Conservation (phyloP, 148 eudicot species). For the Talinum fruticosum region DNA sequence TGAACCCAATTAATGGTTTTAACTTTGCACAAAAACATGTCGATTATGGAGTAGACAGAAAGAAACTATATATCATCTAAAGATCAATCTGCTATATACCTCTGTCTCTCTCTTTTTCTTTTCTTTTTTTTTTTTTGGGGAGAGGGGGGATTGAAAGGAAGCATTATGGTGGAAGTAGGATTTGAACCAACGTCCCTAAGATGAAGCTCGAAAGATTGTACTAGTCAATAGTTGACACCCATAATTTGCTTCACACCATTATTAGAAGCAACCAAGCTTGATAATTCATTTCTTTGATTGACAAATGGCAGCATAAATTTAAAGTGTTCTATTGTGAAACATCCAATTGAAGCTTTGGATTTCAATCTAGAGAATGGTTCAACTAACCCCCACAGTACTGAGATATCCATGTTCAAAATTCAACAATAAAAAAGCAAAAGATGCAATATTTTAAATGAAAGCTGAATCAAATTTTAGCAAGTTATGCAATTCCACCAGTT, state of each 20-base stretch:
- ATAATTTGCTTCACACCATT: not conserved
- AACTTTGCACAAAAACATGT: not conserved
- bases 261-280: not conserved
- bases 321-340: not conserved
- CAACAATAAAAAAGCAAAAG: not conserved
- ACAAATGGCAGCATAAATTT: not conserved
- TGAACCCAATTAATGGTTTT: constrained; percentile 4
- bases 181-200: not conserved
- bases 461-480: not conserved
- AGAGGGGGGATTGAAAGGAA: too few relatives aligned
- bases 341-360: not conserved
- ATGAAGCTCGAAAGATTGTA: not conserved
- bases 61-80: not conserved
- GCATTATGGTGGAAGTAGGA: not conserved
- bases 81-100: not conserved
- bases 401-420: not conserved
- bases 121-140: too few relatives aligned
- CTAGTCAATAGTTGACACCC: not conserved
- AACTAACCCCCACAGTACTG: not conserved
- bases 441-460: not conserved
- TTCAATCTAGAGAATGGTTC: not conserved
- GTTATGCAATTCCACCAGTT: not conserved
- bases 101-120: too few relatives aligned
- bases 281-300: not conserved
- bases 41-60: not conserved